Evolutionary conservation across 768 basidiomycete genomes (phyloP).

Genomic region (Lanmaoa pseudosensibilis): DNA sequence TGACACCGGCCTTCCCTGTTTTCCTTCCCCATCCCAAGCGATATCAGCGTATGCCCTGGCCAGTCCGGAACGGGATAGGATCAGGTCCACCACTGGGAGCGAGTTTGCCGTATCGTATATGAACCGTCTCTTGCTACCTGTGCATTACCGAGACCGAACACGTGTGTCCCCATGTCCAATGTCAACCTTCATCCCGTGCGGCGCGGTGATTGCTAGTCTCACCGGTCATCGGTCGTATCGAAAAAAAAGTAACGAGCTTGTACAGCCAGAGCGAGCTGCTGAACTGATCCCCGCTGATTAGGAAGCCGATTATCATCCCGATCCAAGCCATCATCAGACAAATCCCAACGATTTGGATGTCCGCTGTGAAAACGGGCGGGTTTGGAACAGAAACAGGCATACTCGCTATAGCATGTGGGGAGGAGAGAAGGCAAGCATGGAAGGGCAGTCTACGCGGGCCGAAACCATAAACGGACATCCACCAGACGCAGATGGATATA

Average conservation of each 20-base stretch:
- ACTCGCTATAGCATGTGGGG: neutral
- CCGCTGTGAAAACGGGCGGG: conserved; percentile 11
- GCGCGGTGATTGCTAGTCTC: neutral
- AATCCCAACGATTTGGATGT: conserved; percentile 17
- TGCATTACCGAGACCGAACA: conserved; percentile 1
- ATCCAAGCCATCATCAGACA: conserved; percentile 20
- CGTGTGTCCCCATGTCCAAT: conserved; percentile 6
- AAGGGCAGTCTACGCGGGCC: neutral
- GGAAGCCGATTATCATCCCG: conserved; percentile 2
- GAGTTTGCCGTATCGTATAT: neutral
- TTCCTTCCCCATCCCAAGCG: neutral
- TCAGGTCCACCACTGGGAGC: conserved; percentile 2
- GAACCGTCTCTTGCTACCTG: neutral
- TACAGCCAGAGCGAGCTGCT: neutral
- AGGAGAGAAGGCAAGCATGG: neutral
- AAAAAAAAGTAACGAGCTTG: neutral
- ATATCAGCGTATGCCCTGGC: neutral
- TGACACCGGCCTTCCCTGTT: neutral
- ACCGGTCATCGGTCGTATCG: neutral
- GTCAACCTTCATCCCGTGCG: neutral
- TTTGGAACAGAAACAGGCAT: conserved; percentile 3
- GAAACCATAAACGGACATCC: neutral
- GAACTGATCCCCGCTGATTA: conserved; percentile 14
- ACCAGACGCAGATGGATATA: neutral
- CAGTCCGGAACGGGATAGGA: conserved; percentile 8